Evolutionary conservation across 768 basidiomycete species (phyloP).

Genomic region (Leccinum longicurvipes): DNA sequence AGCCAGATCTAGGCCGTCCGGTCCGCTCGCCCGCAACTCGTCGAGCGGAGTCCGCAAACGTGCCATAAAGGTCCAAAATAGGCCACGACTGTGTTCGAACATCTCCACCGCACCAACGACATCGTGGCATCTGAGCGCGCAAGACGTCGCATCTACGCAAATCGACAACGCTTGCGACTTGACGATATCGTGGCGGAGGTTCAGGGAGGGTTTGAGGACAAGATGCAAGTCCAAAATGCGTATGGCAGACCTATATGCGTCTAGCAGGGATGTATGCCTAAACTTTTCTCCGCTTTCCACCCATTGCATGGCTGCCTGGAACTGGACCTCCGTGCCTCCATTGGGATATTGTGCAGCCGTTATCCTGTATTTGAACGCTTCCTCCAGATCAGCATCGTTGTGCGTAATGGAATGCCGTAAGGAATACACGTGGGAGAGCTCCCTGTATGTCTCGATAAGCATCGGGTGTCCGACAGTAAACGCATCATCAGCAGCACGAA

Average conservation of each 20-base stretch:
- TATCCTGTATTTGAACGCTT: constrained; percentile 19
- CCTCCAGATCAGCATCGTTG: constrained; percentile 17
- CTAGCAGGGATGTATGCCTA: constrained; percentile 13
- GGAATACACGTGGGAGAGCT: constrained; percentile 11
- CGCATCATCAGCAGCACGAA: constrained; percentile 11
- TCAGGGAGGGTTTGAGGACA: constrained; percentile 11
- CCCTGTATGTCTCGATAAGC: constrained; percentile 10
- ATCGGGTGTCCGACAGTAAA: constrained; percentile 7
- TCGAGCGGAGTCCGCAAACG: constrained; percentile 27
- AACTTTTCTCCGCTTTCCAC: constrained; percentile 16
- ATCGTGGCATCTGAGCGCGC: constrained; percentile 20
- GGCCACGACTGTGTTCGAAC: constrained; percentile 30
- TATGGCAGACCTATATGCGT: constrained; percentile 19
- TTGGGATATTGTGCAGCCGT: constrained; percentile 15
- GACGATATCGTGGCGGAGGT: constrained; percentile 15
- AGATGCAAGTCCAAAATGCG: constrained; percentile 18
- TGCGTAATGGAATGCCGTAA: constrained; percentile 10
- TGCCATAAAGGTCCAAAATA: constrained; percentile 25
- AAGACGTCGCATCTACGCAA: constrained; percentile 26
- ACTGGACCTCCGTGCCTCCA: constrained; percentile 15
- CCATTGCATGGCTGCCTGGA: constrained; percentile 24
- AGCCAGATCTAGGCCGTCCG: constrained; percentile 10
- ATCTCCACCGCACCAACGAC: constrained; percentile 32
- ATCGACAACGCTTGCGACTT: constrained; percentile 10
- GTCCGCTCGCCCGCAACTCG: constrained; percentile 13